A percentile compares a stretch with the other conserved stretches of the same genome.
These are phyloP conservation scores for Cryptomeria japonica DNA, from an alignment of 75 land plant species.

Conservation along the genomic window DNA sequence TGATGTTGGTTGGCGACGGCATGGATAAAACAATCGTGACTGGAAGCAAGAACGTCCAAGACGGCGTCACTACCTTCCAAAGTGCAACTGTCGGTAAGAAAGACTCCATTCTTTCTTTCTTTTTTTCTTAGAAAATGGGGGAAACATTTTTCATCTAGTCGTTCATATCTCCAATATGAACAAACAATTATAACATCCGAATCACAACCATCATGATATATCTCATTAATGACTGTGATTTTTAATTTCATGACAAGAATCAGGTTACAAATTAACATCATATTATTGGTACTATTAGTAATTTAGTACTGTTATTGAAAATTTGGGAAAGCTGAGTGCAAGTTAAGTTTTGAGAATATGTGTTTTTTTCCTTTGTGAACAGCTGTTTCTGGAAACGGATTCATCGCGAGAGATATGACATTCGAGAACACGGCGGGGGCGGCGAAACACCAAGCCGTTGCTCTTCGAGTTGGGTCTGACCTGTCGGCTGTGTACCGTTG, in stretches of 20 bases:
- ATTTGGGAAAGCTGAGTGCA: no score
- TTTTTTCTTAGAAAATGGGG: no score
- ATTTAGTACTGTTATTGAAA: no score
- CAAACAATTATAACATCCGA: neutral
- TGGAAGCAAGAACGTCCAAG: slow-evolving; percentile 19
- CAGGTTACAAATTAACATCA: no score
- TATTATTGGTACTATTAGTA: no score
- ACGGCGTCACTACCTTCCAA: slow-evolving; percentile 22
- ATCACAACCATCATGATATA: neutral
- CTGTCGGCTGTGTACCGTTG: slow-evolving; percentile 24
- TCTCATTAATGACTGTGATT: no score
- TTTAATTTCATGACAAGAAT: neutral
- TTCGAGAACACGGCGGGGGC: slow-evolving; percentile 33
- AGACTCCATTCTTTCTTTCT: neutral
- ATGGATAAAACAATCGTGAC: slow-evolving; percentile 22
- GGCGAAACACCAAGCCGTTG: slow-evolving; percentile 39
- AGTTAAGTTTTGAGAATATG: neutral
- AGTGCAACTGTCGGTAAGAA: slow-evolving; percentile 23
- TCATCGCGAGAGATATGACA: slow-evolving; percentile 22
- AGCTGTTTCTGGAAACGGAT: slow-evolving; percentile 12
- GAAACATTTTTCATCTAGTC: neutral
- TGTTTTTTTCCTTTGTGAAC: neutral
- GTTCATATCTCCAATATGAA: neutral
- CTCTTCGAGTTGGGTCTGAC: slow-evolving; percentile 34
- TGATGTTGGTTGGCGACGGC: slow-evolving; percentile 30